Percentiles rank a stretch among this genome's conserved stretches.
Conservation (phyloP, 768 basidiomycete species). For the Hygrocybe punicea region DNA sequence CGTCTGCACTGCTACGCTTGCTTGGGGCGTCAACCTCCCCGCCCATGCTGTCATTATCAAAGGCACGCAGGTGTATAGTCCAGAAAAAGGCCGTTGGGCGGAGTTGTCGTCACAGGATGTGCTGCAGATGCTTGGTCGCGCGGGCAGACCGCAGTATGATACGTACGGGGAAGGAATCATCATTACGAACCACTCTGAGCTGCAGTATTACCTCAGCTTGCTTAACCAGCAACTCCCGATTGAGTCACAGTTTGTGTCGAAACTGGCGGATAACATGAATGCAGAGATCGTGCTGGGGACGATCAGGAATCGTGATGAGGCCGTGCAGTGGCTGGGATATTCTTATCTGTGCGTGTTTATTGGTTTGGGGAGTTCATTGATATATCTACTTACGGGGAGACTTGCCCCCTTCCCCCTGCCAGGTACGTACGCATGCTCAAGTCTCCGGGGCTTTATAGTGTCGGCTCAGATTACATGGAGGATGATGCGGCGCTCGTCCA, state of each 20-base stretch:
- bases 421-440: constrained; percentile 96
- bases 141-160: constrained; percentile 95
- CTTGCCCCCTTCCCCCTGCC: constrained; percentile 8
- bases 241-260: constrained; percentile 90
- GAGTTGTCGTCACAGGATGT: constrained; percentile 95
- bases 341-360: constrained; percentile 85
- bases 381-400: constrained; percentile 8
- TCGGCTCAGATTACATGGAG: constrained; percentile 86
- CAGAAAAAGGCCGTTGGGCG: constrained; percentile 97
- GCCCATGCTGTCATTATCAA: constrained; percentile 99
- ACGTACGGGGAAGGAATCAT: constrained; percentile 97
- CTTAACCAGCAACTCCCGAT: constrained; percentile 98
- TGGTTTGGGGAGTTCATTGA: no score
- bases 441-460: constrained; percentile 81
- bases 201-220: constrained; percentile 94
- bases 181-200: constrained; percentile 94
- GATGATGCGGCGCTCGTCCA: constrained; percentile 81
- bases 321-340: constrained; percentile 95
- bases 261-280: constrained; percentile 92
- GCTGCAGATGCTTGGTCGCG: constrained; percentile 96
- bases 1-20: constrained; percentile 95
- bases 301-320: constrained; percentile 92
- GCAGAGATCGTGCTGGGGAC: constrained; percentile 96
- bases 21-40: constrained; percentile 98
- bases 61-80: constrained; percentile 99